A percentile compares a stretch with the other conserved stretches of the same genome.
Evolutionary conservation across 2,329 filamentous ascomycete species (phyloP).

Genomic region (Colletotrichum zoysiae): DNA sequence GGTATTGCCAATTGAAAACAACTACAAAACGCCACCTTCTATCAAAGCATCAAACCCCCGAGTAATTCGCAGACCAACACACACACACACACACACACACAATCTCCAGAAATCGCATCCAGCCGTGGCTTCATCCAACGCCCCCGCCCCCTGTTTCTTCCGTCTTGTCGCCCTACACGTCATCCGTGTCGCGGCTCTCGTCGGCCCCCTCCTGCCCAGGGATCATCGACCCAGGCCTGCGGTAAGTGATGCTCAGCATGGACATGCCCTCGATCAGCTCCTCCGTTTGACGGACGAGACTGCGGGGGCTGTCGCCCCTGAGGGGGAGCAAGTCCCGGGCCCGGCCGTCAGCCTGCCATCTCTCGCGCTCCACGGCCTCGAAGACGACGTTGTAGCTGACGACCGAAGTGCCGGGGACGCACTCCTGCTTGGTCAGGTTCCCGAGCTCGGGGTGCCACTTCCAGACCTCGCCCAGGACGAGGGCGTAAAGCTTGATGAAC

Average conservation of each 20-base stretch:
- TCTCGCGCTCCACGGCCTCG: not conserved
- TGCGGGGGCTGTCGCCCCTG: not conserved
- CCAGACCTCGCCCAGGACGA: slow-evolving; percentile 9
- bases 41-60: not conserved
- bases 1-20: not conserved
- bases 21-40: not conserved
- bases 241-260: not conserved
- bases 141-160: not conserved
- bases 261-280: not conserved
- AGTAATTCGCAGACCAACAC: not conserved
- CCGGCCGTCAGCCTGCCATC: not conserved
- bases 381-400: rapidly evolving
- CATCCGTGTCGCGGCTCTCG: not conserved
- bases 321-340: not conserved
- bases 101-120: not conserved
- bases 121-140: not conserved
- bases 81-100: not conserved
- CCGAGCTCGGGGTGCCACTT: slow-evolving; percentile 14
- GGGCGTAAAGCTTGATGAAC: not conserved
- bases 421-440: not conserved
- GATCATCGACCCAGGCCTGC: not conserved
- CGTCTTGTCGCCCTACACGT: not conserved
- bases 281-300: not conserved
- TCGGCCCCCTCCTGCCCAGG: not conserved
- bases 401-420: not conserved